Conservation (phyloP, 805 yeast species). For the Metschnikowia cerradonensis region DNA sequence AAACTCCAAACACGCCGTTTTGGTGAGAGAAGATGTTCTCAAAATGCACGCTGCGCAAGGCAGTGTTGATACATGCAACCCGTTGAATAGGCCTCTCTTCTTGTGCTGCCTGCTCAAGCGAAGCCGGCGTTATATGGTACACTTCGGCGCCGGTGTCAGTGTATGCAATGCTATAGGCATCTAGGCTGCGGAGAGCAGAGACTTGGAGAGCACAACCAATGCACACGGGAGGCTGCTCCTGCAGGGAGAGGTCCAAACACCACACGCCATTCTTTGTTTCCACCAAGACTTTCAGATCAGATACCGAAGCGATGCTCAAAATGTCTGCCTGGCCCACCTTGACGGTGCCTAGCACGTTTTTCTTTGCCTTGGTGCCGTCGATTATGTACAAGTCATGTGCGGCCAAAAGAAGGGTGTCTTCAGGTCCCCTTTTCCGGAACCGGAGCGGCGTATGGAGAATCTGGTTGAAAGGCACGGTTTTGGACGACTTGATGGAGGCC, state of each 20-base stretch:
- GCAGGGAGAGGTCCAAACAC: slow-evolving; percentile 2
- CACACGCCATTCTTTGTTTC: not conserved
- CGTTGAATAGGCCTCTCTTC: not conserved
- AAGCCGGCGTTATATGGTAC: slow-evolving; percentile 18
- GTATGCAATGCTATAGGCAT: slow-evolving; percentile 20
- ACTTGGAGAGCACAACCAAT: not conserved
- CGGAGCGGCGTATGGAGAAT: slow-evolving; percentile 16
- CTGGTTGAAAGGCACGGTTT: slow-evolving; percentile 17
- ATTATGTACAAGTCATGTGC: slow-evolving; percentile 28
- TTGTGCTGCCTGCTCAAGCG: not conserved
- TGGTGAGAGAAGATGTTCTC: slow-evolving; percentile 28
- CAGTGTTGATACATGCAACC: not conserved
- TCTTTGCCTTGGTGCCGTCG: slow-evolving; percentile 23
- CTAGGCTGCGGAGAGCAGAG: slow-evolving; percentile 3
- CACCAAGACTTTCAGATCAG: not conserved
- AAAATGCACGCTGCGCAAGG: slow-evolving; percentile 12
- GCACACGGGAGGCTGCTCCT: slow-evolving; percentile 1
- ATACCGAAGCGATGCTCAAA: slow-evolving; percentile 3
- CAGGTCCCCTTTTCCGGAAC: slow-evolving; percentile 4
- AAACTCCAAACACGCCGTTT: slow-evolving; percentile 37
- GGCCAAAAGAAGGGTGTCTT: slow-evolving; percentile 20
- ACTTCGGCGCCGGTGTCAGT: slow-evolving; percentile 30
- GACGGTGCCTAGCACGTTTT: slow-evolving; percentile 19
- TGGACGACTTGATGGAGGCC: slow-evolving; percentile 7
- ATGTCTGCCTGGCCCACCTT: slow-evolving; percentile 25